Base-by-base conservation (phyloP, 2,329 filamentous ascomycete species). In the Penicillium nordicum region DNA sequence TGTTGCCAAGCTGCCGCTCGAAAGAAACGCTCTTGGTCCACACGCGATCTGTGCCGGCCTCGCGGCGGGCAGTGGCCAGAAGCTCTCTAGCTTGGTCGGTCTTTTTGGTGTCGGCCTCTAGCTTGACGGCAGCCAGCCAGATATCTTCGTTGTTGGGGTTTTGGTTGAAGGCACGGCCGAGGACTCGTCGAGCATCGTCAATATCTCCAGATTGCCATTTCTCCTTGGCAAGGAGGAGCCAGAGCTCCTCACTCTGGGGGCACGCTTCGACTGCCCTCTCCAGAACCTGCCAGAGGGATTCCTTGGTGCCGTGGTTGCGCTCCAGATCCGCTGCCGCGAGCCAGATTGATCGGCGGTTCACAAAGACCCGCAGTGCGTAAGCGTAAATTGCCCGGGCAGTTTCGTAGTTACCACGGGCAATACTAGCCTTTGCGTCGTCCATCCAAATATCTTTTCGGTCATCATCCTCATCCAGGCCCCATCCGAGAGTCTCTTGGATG, bases 111-210 rank as follows among this genome's bases (percentile, higher is more conserved):
- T 97, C 92, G 0, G 94, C 91, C 75, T 99, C 94, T 30, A 99
- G 85, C 73, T 97, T 96, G 63, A 99, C 94, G 44, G 94, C 94
- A 16, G 92, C 90, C 46, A 97, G 86, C 88, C 94, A 99, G 63
- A 99, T 97, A 72, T 97, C 92, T 74, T 99, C 94, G 76, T 96
- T 97, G 73, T 95, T 92, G 1, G 91, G 91, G 67, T 97, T 95
- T 71, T 96, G 90, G 65, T 93, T 88, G 80, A 99, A 99, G 5
- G 93, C 94, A 61, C 88, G 85, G 29, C 87, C 93, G 16, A 99
- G 84, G 1, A 97, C 92, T 59, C 86, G 82, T 54, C 94, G 85
- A 12, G 94, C 92, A 60, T 90, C 90, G 70, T 96, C 88, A 43
- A 96, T 86, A 67, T 96, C 88, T 48, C 92, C 92, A 2, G 88